Conservation (phyloP, 1,284 basidiomycete genomes). For the Tylopilus sp. region DNA sequence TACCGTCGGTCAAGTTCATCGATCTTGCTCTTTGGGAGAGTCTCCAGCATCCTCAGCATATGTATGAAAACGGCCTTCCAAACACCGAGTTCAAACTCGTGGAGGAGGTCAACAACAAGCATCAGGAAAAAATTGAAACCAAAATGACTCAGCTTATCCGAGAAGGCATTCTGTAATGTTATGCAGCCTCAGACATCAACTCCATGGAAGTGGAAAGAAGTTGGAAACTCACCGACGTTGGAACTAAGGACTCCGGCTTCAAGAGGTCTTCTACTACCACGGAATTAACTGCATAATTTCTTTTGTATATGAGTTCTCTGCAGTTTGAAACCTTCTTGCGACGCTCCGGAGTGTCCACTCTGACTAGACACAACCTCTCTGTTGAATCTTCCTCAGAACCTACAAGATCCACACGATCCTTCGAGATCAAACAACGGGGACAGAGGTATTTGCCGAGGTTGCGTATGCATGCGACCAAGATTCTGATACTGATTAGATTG, state of each 20-base stretch:
- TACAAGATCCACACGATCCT: conserved; percentile 25
- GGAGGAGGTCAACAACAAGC: conserved; percentile 34
- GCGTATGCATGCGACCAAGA: conserved; percentile 26
- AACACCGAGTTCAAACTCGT: conserved; percentile 37
- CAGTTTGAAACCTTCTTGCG: conserved; percentile 33
- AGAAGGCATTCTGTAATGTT: conserved; percentile 19
- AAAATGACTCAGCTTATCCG: neutral
- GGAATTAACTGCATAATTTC: conserved; percentile 1
- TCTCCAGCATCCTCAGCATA: conserved; percentile 22
- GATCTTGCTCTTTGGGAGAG: no score
- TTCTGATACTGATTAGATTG: conserved; percentile 7
- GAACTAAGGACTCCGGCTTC: conserved; percentile 6
- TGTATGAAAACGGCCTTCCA: conserved; percentile 24
- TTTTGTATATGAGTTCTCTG: conserved; percentile 33
- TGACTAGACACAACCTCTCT: conserved; percentile 14
- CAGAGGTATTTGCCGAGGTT: conserved; percentile 26
- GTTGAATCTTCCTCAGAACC: neutral
- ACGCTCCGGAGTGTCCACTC: conserved; percentile 33
- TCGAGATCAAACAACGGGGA: conserved; percentile 27
- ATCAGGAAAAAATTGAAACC: conserved; percentile 21
- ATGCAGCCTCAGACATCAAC: no score
- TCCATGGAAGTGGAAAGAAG: no score
- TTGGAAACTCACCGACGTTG: conserved; percentile 1
- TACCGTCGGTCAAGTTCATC: neutral
- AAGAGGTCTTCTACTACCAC: neutral